Base-by-base conservation (phyloP, 345 rosid genomes). In the Salix brachista region DNA sequence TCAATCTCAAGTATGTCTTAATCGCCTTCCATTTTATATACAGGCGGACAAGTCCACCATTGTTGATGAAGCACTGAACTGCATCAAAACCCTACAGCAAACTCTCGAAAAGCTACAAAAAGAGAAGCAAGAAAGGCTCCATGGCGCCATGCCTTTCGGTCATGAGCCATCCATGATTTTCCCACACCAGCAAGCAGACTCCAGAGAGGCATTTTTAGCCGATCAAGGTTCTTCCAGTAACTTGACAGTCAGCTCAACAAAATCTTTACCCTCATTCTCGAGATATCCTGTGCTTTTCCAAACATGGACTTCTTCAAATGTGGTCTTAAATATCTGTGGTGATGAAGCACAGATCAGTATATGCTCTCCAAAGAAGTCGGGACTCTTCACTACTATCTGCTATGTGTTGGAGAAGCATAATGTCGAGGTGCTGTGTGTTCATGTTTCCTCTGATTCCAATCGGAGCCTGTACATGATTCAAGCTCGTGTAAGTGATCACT, bases 261-360 rank as follows among this genome's bases (percentile, higher is more conserved):
- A 70, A 37, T 41, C 81, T 30, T 78, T 87, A 54, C 34, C 81
- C 71, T 60, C 81, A 0, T 30, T 70, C 1, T 6, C 80, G 16
- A 72, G 39, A n/a, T 36, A 9, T 39, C 91, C 91, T 26, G 83
- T 82, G 32, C 64, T 18, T 8, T 92, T 90, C 4, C 84, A 85
- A 65, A 89, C 88, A 21, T 92, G 96, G 96, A 76, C 82, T 17
- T 85, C 97, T 11, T 54, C 83, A 21, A 90, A 92, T 71, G 85
- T 89, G 11, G 89, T 88, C 50, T 62, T 92, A 82, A 92, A 85
- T 81, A 78, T 91, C 6, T 86, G 87, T 76, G 92, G 90, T 2
- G 81, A 82, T 58, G 89, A 86, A 76, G 97, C 94, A 8, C 89
- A 85, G 46, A 79, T 92, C 74, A 86, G 85, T 60, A 32, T 91